Base-by-base conservation (phyloP, 441 rosid species). In the Gossypium trilobum region DNA sequence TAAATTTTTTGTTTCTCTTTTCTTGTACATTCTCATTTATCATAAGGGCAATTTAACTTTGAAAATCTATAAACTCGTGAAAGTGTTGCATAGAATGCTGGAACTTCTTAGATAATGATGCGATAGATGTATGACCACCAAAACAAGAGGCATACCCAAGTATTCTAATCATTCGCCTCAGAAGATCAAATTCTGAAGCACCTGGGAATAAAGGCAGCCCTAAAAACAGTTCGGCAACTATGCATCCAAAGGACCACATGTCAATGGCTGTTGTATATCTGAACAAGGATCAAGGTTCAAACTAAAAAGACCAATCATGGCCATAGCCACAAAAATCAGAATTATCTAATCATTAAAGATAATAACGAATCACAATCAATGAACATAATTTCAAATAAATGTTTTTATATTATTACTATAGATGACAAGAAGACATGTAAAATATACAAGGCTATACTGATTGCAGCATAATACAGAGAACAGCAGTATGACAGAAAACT, bases 211-310 rank as follows among this genome's bases (percentile, higher is more conserved):
- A 85, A 3, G 99, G 99, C 85, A 93, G 81, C 75, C 99, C 99
- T 71, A 96, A 88, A 83, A 93, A 96, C 73, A 96, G 83, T 78
- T 96, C 99, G 17, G 99, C 99, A 7, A 96, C 99, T 78, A 96
- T 91, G 88, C 99, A 96, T 52, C 99, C 99, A 75, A 93, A 90
- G 81, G 99, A 96, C 99, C 98, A 96, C 99, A 96, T 96, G 83
- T 96, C 99, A 74, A 93, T 93, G 76, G 96, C 87, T 2, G 98
- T 93, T 51, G 97, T 85, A 84, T 96, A 96, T 90, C 99, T 96
- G 70, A 59, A 75, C 67, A 73, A 73, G 73, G 70, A 86, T 89
- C 82, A 95, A 87, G 88, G 80, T 74, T 68, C 78, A 78, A 74
- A 63, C 73, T 48, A 75, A 62, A 65, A 62, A n/a, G 5, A 8